phyloP scores from a whole-genome alignment of 1,284 basidiomycete species.

The Heliocybe sulcata region DNA sequence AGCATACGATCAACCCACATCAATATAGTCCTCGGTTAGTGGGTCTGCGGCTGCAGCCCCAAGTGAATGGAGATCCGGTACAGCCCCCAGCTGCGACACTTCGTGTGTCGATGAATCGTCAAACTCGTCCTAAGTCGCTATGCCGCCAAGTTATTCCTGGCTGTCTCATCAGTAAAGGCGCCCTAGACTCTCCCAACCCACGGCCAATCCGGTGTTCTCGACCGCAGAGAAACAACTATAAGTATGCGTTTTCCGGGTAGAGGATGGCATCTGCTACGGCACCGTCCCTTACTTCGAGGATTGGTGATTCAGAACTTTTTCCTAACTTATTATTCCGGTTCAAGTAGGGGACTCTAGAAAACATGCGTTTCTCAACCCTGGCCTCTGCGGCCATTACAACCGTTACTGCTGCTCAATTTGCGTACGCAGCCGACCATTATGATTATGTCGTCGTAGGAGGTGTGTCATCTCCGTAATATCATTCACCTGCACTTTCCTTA shows the following conservation, averaged over 20 bases:
- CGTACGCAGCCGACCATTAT: not conserved
- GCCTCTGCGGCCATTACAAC: not conserved
- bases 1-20: not conserved
- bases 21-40: not conserved
- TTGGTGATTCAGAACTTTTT: not conserved
- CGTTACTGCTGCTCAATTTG: not conserved
- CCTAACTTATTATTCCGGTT: not conserved
- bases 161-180: not conserved
- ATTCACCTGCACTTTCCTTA: not conserved
- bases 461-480: not conserved
- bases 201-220: not conserved
- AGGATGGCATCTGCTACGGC: not conserved
- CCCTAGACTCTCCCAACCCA: not conserved
- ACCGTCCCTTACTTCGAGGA: not conserved
- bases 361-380: not conserved
- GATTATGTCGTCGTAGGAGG: constrained; percentile 1
- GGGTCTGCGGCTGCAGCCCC: not conserved
- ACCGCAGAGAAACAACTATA: not conserved
- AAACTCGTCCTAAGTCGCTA: not conserved
- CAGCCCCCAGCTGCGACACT: not conserved
- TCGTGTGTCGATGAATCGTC: not conserved
- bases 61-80: not conserved
- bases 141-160: not conserved
- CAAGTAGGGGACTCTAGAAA: not conserved
- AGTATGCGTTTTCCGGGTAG: not conserved